These are phyloP conservation scores for Ascochyta lentis DNA, from an alignment of 2,329 filamentous ascomycete species.

Conservation along the genomic window DNA sequence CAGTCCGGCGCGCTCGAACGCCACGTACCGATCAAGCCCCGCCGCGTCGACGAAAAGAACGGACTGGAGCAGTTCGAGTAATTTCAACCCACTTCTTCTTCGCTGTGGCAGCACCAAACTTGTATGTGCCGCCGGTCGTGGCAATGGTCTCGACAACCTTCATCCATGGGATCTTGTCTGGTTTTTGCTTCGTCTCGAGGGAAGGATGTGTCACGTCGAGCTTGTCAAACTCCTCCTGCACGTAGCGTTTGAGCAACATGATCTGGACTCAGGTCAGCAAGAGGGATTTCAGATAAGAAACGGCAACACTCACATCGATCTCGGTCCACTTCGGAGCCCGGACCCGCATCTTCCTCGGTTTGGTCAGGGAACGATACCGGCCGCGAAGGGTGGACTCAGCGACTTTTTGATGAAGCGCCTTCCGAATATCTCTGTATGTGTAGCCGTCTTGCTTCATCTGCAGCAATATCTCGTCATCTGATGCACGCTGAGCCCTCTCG, in stretches of 20 bases:
- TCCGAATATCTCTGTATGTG: conserved; percentile 70
- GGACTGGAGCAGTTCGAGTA: conserved; percentile 6
- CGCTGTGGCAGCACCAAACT: conserved; percentile 66
- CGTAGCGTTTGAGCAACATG: conserved; percentile 30
- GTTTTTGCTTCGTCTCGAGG: conserved; percentile 23
- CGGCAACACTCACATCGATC: conserved; percentile 65
- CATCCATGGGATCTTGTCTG: conserved; percentile 64
- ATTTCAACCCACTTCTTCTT: conserved; percentile 66
- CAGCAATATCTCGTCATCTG: conserved; percentile 54
- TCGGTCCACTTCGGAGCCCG: conserved; percentile 70
- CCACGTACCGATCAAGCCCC: neutral
- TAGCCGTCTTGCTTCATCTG: conserved; percentile 62
- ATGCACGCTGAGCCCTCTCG: conserved; percentile 15
- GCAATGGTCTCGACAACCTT: conserved; percentile 62
- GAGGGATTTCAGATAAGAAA: neutral
- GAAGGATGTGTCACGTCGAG: conserved; percentile 19
- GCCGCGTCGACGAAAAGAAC: neutral
- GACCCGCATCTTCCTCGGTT: conserved; percentile 66
- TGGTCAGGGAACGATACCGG: conserved; percentile 69
- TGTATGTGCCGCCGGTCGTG: conserved; percentile 61
- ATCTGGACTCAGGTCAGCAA: conserved; percentile 31
- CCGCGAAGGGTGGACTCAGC: conserved; percentile 77
- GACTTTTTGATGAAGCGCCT: conserved; percentile 62
- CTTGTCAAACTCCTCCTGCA: conserved; percentile 30
- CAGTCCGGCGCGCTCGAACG: neutral